Evolutionary conservation across 306 rosid genomes (phyloP), one percentile per base, ranked within the genome.

Genomic region (Vigna nakashimae): DNA sequence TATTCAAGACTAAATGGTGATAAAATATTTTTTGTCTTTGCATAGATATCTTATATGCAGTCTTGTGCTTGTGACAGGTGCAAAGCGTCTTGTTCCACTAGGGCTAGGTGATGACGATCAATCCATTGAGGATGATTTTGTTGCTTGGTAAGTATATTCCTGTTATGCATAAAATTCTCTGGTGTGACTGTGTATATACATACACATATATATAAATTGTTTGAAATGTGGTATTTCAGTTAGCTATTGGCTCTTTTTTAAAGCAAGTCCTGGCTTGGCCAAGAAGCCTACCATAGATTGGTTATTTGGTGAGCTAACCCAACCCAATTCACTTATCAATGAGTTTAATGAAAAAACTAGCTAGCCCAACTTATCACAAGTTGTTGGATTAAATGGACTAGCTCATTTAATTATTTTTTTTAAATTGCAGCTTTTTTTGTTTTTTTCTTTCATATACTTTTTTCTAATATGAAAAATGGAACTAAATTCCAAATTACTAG

Each of bases 41-140:
- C 30, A 50, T 81, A 59, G 67, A 69, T 51, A 40, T 60, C 9
- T 77, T 38, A 52, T 17, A 24, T 75, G 46, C 65, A 9, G 49
- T 42, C 32, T 74, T 69, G 28, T 55, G 69, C 71, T 84, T 59
- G 52, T 63, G 20, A 40, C 75, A 90, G 95, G 91, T 76, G 95
- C 89, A 36, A 88, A 85, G 82, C 86, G 88, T 81, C 88, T 90
- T 30, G 49, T 90, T 83, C 78, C 88, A 0, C 71, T 83, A 72
- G 95, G 95, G 62, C 82, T 90, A 8, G 95, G 92, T 52, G 95
- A 90, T 69, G 95, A 90, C 66, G 95, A 88, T 71, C 91, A 90
- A 75, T 86, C 91, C 79, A 86, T 88, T 45, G 92, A 90, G 83
- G 92, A 88, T 71, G 95, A 90, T 79, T 90, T 90, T 83, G 26